A percentile compares a stretch with the other conserved stretches of the same genome.
phyloP scores from a whole-genome alignment of 1,284 basidiomycete species.

The Cryptococcus sp. region DNA sequence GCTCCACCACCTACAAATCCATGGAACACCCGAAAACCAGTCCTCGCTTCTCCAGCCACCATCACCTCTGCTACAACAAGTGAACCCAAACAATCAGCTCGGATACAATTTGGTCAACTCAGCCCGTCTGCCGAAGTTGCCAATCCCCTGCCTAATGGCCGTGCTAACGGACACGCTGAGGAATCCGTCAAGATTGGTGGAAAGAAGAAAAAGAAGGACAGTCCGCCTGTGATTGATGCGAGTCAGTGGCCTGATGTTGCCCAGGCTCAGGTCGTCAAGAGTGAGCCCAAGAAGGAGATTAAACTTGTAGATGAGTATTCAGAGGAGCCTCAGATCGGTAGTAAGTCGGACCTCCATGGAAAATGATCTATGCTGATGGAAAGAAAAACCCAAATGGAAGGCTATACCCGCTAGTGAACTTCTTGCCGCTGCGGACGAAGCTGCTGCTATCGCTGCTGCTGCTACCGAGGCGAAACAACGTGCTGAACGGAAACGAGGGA shows the following conservation, averaged over 20 bases:
- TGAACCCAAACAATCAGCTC: constrained; percentile 3
- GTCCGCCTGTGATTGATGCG: constrained; percentile 20
- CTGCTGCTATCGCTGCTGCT: constrained; percentile 19
- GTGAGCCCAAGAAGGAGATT: constrained; percentile 28
- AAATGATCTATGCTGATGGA: neutral
- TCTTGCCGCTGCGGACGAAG: constrained; percentile 46
- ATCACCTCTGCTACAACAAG: constrained; percentile 26
- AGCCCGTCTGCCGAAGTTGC: neutral
- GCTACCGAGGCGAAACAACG: constrained; percentile 22
- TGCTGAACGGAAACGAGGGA: constrained; percentile 12
- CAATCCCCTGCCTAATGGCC: constrained; percentile 8
- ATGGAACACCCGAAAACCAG: too few relatives aligned
- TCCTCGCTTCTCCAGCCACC: constrained; percentile 4
- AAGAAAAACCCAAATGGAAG: constrained; percentile 48
- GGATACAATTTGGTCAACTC: constrained; percentile 9
- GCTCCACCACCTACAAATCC: constrained; percentile 5
- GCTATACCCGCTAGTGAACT: constrained; percentile 46
- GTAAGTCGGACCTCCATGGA: constrained; percentile 13
- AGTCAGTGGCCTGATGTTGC: constrained; percentile 41
- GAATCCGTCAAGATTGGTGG: constrained; percentile 7
- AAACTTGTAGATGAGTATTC: constrained; percentile 23
- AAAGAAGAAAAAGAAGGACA: constrained; percentile 18
- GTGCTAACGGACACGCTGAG: constrained; percentile 13
- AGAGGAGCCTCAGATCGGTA: constrained; percentile 19
- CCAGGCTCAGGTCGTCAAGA: constrained; percentile 27